Percentiles rank a stretch among this genome's conserved stretches.
phyloP scores from a whole-genome alignment of 1,284 basidiomycete genomes.

The Trametes pubescens region DNA sequence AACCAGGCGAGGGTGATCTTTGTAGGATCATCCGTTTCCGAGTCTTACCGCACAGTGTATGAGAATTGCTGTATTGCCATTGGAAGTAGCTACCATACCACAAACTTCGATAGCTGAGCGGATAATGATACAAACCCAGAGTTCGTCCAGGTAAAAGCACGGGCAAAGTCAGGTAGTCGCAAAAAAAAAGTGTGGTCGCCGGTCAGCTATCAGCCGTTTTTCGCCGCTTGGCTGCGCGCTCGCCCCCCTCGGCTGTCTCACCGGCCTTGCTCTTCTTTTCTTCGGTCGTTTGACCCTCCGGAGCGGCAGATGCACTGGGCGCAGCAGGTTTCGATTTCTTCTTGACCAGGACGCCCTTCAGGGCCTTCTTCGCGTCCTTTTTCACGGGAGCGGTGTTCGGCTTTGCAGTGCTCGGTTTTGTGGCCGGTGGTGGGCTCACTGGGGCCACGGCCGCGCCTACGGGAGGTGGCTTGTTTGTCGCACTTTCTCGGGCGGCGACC shows the following conservation, averaged over 20 bases:
- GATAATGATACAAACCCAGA: constrained; percentile 26
- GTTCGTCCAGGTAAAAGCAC: not conserved
- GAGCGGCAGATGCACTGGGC: constrained; percentile 28
- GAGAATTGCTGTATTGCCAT: constrained; percentile 2
- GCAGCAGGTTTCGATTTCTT: constrained; percentile 62
- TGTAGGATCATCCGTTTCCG: not conserved
- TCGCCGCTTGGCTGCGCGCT: constrained; percentile 29
- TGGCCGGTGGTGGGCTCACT: constrained; percentile 27
- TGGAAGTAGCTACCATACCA: constrained; percentile 1
- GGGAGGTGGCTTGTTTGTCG: constrained; percentile 54
- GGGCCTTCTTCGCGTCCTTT: constrained; percentile 66
- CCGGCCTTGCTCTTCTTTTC: constrained; percentile 20
- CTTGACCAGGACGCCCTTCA: constrained; percentile 84
- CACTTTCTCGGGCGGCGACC: constrained; percentile 72
- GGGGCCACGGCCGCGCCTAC: constrained; percentile 19
- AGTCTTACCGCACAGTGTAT: not conserved
- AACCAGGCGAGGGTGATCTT: constrained; percentile 42
- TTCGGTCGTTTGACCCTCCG: constrained; percentile 4
- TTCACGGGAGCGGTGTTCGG: constrained; percentile 45
- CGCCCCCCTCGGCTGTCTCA: constrained; percentile 16
- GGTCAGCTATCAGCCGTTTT: constrained; percentile 27
- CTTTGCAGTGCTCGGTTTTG: constrained; percentile 46
- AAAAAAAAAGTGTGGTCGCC: not conserved
- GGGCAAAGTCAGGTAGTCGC: no score
- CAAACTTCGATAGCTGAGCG: constrained; percentile 5